A percentile compares a stretch with the other conserved stretches of the same genome.
Evolutionary conservation across 73 alveolate species (phyloP).

Genomic region (Effrenium voratum): DNA sequence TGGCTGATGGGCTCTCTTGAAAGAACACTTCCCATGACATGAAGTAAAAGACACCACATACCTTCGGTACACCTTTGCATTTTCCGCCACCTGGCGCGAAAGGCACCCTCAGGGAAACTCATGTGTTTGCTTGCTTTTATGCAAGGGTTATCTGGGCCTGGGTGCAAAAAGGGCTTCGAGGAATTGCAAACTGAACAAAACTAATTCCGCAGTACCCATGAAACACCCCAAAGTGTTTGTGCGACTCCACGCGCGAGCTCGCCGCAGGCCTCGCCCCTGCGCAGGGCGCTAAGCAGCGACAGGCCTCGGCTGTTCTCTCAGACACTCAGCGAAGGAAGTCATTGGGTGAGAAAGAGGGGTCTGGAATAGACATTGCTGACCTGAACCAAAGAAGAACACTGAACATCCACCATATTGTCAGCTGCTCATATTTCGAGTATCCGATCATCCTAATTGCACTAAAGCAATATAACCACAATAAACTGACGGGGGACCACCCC

Average conservation of each 20-base stretch:
- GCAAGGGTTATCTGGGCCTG: not conserved
- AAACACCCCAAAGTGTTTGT: not conserved
- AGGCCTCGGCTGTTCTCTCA: not conserved
- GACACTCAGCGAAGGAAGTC: not conserved
- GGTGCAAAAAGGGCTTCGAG: too few relatives aligned
- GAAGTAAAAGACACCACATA: not conserved
- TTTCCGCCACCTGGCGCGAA: not conserved
- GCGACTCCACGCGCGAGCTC: not conserved
- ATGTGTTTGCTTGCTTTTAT: not conserved
- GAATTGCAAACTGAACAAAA: not conserved
- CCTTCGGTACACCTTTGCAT: too few relatives aligned
- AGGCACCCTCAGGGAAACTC: not conserved
- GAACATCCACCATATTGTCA: not conserved
- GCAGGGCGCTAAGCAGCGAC: constrained; percentile 20
- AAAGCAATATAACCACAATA: too few relatives aligned
- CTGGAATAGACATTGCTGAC: not conserved
- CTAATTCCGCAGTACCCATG: not conserved
- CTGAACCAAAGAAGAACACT: not conserved
- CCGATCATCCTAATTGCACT: not conserved
- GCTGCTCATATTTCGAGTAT: not conserved
- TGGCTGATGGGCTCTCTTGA: too few relatives aligned
- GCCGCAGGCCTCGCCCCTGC: constrained; percentile 17
- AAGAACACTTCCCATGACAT: too few relatives aligned
- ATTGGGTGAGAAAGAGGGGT: not conserved
- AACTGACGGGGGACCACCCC: too few relatives aligned